A percentile compares a stretch with the other conserved stretches of the same genome.
phyloP scores from a whole-genome alignment of 345 rosid genomes.

The Zanthoxylum bungeanum region DNA sequence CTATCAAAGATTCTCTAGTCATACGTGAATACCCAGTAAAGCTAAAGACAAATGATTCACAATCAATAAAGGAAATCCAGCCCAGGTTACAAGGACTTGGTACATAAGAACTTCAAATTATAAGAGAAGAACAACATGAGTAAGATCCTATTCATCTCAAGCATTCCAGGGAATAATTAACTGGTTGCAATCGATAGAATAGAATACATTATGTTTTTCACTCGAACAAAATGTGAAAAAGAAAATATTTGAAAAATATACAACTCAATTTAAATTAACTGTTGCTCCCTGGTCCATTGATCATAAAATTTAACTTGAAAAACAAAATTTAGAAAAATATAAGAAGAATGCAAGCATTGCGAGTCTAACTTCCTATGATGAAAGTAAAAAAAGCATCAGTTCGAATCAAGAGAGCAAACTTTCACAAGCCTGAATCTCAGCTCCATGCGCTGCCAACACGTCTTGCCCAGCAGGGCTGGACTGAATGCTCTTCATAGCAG shows the following conservation, averaged over 20 bases:
- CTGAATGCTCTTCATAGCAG: slow-evolving; percentile 20
- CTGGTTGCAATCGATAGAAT: slow-evolving; percentile 4
- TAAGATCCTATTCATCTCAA: background rate
- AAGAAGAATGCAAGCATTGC: background rate
- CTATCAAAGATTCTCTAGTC: background rate
- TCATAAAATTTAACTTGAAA: background rate
- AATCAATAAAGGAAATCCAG: background rate
- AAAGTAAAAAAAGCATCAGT: background rate
- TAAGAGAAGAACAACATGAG: background rate
- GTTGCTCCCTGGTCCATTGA: slow-evolving; percentile 10
- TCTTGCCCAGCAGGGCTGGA: slow-evolving; percentile 26
- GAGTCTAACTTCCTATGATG: background rate
- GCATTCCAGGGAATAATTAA: slow-evolving; percentile 1
- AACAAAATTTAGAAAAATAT: slow-evolving; percentile 4
- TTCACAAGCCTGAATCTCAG: slow-evolving; percentile 32
- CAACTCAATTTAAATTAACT: slow-evolving; percentile 17
- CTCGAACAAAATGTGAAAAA: slow-evolving; percentile 10
- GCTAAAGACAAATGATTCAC: background rate
- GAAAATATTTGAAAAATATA: background rate
- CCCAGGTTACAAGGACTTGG: slow-evolving; percentile 1
- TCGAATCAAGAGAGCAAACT: slow-evolving; percentile 21
- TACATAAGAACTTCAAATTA: background rate
- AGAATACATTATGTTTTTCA: slow-evolving; percentile 1
- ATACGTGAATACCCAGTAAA: background rate
- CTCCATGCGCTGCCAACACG: slow-evolving; percentile 30